Percentiles rank a stretch among this genome's conserved stretches.
phyloP scores from a whole-genome alignment of 2,329 filamentous ascomycete genomes.

The Aureobasidium vineae region DNA sequence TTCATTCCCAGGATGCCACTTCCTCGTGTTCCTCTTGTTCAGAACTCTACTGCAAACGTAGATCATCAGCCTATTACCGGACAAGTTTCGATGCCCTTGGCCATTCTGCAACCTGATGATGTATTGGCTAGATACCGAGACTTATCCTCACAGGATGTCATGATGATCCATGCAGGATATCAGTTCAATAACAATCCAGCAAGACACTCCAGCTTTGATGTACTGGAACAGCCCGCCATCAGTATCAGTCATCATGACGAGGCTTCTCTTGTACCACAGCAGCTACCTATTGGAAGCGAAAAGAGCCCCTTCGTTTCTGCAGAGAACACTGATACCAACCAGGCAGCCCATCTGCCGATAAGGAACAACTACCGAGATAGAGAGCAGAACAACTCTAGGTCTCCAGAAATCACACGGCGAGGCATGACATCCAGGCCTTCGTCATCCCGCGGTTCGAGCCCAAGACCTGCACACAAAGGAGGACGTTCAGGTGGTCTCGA shows the following conservation, averaged over 20 bases:
- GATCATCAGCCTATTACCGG: not conserved
- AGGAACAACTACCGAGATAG: not conserved
- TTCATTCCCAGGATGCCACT: not conserved
- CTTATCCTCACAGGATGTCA: not conserved
- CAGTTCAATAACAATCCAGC: not conserved
- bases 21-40: not conserved
- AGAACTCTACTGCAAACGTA: not conserved
- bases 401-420: not conserved
- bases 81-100: not conserved
- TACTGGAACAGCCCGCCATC: not conserved
- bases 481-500: slow-evolving; percentile 37
- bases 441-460: slow-evolving; percentile 8
- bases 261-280: not conserved
- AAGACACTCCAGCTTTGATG: not conserved
- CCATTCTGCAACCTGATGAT: not conserved
- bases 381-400: not conserved
- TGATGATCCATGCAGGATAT: not conserved
- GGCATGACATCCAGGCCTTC: not conserved
- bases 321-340: not conserved
- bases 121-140: not conserved
- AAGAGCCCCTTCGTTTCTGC: too few relatives aligned
- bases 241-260: not conserved
- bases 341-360: not conserved
- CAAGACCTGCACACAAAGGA: slow-evolving; percentile 3
- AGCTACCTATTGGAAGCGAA: not conserved